These are phyloP conservation scores for Daldinia sp. DNA, from an alignment of 2,329 filamentous ascomycete species.

Conservation along the genomic window DNA sequence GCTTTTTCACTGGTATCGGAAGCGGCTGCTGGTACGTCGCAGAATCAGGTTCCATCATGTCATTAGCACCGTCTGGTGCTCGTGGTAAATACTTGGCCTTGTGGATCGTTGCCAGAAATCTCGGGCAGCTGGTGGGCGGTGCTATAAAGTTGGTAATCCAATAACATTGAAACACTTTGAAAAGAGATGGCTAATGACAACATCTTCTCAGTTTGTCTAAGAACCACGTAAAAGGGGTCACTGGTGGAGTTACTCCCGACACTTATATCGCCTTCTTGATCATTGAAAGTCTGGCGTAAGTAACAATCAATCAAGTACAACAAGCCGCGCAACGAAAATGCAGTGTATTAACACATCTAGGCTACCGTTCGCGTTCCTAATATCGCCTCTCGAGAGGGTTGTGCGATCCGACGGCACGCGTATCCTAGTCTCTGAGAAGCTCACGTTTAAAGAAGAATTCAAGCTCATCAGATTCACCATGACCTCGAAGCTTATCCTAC, in stretches of 20 bases:
- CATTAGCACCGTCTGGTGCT: slow-evolving; percentile 59
- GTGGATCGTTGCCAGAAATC: slow-evolving; percentile 62
- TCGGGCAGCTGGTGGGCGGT: slow-evolving; percentile 61
- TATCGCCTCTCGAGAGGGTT: slow-evolving; percentile 59
- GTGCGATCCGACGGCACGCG: slow-evolving; percentile 59
- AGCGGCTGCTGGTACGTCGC: slow-evolving; percentile 63
- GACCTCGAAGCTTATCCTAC: slow-evolving; percentile 55
- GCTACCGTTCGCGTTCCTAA: slow-evolving; percentile 60
- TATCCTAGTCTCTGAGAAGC: slow-evolving; percentile 57
- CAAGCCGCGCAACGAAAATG: background rate
- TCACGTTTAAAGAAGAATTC: slow-evolving; percentile 56
- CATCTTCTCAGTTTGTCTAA: slow-evolving; percentile 51
- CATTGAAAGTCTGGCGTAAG: slow-evolving; percentile 59
- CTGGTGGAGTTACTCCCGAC: slow-evolving; percentile 57
- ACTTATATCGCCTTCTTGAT: slow-evolving; percentile 62
- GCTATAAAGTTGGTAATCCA: slow-evolving; percentile 56
- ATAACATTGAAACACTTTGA: background rate
- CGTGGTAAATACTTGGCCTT: slow-evolving; percentile 62
- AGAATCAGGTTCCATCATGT: slow-evolving; percentile 62
- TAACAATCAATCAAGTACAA: slow-evolving; percentile 3
- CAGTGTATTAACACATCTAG: slow-evolving; percentile 36
- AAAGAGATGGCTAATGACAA: background rate
- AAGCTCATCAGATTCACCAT: slow-evolving; percentile 56
- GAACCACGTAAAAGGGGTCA: slow-evolving; percentile 53
- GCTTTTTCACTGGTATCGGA: slow-evolving; percentile 55